Conservation (phyloP, 495 filamentous ascomycete species). For the Podospora sp. region DNA sequence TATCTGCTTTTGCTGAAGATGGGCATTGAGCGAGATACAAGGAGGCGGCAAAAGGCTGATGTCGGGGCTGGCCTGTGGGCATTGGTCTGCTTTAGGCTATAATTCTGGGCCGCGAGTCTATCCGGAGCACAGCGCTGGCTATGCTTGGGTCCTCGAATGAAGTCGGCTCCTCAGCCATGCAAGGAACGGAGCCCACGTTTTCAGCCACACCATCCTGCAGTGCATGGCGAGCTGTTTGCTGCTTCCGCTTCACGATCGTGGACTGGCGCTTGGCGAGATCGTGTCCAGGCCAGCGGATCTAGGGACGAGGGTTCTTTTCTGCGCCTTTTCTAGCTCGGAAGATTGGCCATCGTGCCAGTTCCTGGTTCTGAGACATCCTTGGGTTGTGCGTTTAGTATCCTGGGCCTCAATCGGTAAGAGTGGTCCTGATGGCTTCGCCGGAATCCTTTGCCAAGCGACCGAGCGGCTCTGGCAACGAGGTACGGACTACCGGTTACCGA, state of each 20-base stretch:
- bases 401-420: neutral
- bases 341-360: neutral
- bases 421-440: neutral
- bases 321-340: neutral
- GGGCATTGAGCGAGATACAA: constrained; percentile 30
- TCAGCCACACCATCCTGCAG: neutral
- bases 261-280: neutral
- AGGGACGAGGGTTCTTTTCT: neutral
- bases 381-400: neutral
- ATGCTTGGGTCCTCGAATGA: no score
- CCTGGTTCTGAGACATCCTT: neutral
- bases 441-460: neutral
- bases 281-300: neutral
- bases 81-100: constrained; percentile 20
- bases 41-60: constrained; percentile 24
- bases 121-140: constrained; percentile 2
- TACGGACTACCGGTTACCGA: neutral
- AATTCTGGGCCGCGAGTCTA: constrained; percentile 16
- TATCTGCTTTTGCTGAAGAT: constrained; percentile 20
- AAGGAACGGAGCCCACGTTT: neutral
- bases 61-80: neutral
- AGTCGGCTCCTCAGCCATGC: neutral
- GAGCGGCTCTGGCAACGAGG: neutral
- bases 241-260: neutral
- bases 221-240: neutral